phyloP scores from a whole-genome alignment of 305 asterid genomes.

The Euphrasia arctica region DNA sequence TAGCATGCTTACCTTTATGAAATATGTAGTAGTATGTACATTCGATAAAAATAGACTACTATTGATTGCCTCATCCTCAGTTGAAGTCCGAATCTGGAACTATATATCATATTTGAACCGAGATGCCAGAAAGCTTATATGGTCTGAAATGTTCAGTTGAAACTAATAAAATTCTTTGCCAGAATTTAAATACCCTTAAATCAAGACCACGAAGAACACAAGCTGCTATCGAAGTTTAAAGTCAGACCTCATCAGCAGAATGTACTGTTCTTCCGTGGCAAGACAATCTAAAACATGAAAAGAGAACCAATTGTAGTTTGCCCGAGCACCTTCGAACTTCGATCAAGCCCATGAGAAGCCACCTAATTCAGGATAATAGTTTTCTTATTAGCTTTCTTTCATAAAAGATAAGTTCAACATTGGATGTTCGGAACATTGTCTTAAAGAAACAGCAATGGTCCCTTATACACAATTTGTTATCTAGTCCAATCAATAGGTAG shows the following conservation, averaged over 20 bases:
- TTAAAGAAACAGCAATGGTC: not conserved
- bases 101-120: no score
- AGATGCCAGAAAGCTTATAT: constrained; percentile 19
- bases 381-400: constrained; percentile 12
- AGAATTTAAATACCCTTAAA: not conserved
- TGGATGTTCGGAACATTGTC: not conserved
- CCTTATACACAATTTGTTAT: no score
- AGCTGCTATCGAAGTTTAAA: constrained; percentile 21
- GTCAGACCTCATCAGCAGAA: constrained; percentile 45
- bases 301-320: constrained; percentile 75
- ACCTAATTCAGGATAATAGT: constrained; percentile 47
- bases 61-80: constrained; percentile 24
- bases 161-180: constrained; percentile 10
- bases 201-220: not conserved
- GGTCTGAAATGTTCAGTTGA: constrained; percentile 32
- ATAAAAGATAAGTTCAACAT: not conserved
- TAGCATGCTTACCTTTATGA: constrained; percentile 28
- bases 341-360: constrained; percentile 96
- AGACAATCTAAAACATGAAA: constrained; percentile 60
- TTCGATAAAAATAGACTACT: constrained; percentile 22
- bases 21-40: constrained; percentile 27
- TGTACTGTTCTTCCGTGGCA: constrained; percentile 25
- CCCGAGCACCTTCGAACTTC: constrained; percentile 89
- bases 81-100: constrained; percentile 24
- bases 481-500: not conserved